Base-by-base conservation (phyloP, 2,329 filamentous ascomycete species). In the Ophiobolus disseminans region DNA sequence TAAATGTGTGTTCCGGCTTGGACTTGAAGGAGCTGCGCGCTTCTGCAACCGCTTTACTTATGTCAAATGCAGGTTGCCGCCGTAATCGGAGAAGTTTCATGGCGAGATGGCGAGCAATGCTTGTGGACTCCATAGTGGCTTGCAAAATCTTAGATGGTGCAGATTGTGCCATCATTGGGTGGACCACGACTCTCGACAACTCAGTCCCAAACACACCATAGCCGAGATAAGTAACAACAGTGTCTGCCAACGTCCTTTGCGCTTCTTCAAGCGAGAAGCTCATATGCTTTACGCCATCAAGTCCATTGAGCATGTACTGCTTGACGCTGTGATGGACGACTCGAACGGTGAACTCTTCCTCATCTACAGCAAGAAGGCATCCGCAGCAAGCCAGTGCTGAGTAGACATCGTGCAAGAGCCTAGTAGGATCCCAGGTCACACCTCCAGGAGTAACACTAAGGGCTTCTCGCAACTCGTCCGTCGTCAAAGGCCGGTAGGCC, bases 381-480 rank as follows among this genome's bases (percentile, higher is more conserved):
- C 61, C 61, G 32, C 61, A 62, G 40, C 43, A 51, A 10, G 49
- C 31, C 21, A 64, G 35, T 30, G 49, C 41, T 6, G 52, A 11
- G 16, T 48, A 14, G 2, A 64, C 35, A 19, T 60, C 42, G 23
- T 61, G 58, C 13, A 60, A 5, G 8, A 54, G 13, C 16, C 32
- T 54, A 1, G 57, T 38, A 9, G 51, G 17, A 23, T 41, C 38
- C 53, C 57, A 60, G 1, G 20, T 40, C 0, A 45, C 40, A 36
- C 73, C 53, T 2, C 74, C 73, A 3, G 66, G 63, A 1, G 50
- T 48, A 0, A 78, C 70, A 6, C 74, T 74, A 0, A 75, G 40
- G 9, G 73, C 73, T 59, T 77, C 75, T n/a, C 65, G 61, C 30
- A 78, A 54, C 31, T 78, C 68, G 0, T 71, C 62, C 0, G 39